Evolutionary conservation across 352 stramenopile genomes (phyloP), one percentile per base, ranked within the genome.

Genomic region (Thalassiosira allenii): DNA sequence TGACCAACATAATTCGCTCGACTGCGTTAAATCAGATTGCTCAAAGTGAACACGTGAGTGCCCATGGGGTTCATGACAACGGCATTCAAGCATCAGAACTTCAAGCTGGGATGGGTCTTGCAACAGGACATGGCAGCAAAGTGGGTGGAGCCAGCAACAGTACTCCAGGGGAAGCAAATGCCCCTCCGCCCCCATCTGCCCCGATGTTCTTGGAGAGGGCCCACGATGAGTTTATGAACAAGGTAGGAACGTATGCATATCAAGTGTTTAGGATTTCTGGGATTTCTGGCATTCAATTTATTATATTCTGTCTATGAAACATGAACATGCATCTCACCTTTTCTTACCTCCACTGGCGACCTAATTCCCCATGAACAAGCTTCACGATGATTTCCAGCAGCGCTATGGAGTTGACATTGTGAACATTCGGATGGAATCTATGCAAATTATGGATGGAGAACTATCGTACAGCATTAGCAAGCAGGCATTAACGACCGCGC

Each of bases 141-240:
- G 1, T 9, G 27, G 11, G 25, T 51, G 49, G 53, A 25, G n/a
- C 9, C 27, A 23, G 32, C 33, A 33, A 40, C 34, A 34, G 23
- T 34, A 67, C 23, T 40, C 43, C 34, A 44, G 11, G 20, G 67
- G 0, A 33, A 61, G 14, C 53, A 25, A 27, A 27, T 8, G 52
- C 25, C 6, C 14, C 51, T 5, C 56, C 67, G 20, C 37, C 29
- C 29, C 9, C 32, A 23, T 30, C 25, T 2, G 52, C 57, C 37
- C 32, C 58, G 17, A 53, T 68, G 8, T 85, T 85, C 33, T 85
- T 85, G 30, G 62, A 82, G n/a, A 51, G 52, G 23, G 56, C 62
- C 3, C 77, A 85, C 34, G 77, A 85, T 47, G 71, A 85, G 32
- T 85, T 85, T n/a, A n/a, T n/a, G n/a, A n/a, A n/a, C n/a, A n/a